Evolutionary conservation across 352 stramenopile genomes (phyloP).

Genomic region (Phytophthora boehmeriae): DNA sequence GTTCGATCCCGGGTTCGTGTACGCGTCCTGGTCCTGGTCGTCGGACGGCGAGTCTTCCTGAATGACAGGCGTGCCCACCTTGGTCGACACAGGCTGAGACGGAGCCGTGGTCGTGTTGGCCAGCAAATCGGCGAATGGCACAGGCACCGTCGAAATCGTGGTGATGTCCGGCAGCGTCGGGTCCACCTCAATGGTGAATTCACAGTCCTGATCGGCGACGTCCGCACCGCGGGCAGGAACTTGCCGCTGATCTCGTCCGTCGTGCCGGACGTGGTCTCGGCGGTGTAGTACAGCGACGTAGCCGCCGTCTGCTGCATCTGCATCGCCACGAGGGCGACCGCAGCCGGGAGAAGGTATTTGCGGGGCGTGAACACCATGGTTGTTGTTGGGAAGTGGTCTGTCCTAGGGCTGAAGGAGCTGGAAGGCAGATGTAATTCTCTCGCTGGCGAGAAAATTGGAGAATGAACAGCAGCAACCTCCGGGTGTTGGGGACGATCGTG

Average conservation of each 20-base stretch:
- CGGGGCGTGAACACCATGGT: slow-evolving; percentile 32
- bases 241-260: slow-evolving; percentile 16
- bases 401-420: background rate
- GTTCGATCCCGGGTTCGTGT: background rate
- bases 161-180: slow-evolving; percentile 27
- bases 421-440: slow-evolving; percentile 28
- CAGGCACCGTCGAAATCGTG: slow-evolving; percentile 23
- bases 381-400: background rate
- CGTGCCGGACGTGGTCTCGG: slow-evolving; percentile 14
- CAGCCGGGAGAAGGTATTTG: slow-evolving; percentile 25
- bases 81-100: slow-evolving; percentile 7
- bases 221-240: slow-evolving; percentile 18
- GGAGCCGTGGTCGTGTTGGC: slow-evolving; percentile 25
- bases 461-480: slow-evolving; percentile 15
- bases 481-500: background rate
- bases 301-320: slow-evolving; percentile 25
- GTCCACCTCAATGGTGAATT: slow-evolving; percentile 23
- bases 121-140: slow-evolving; percentile 25
- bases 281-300: slow-evolving; percentile 24
- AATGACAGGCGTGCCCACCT: slow-evolving; percentile 19
- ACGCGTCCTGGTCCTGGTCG: slow-evolving; percentile 16
- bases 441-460: slow-evolving; percentile 27
- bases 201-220: slow-evolving; percentile 23
- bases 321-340: slow-evolving; percentile 15
- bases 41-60: slow-evolving; percentile 13